Evolutionary conservation across 2,329 filamentous ascomycete species (phyloP).

Genomic region (Zopfia rhizophila): DNA sequence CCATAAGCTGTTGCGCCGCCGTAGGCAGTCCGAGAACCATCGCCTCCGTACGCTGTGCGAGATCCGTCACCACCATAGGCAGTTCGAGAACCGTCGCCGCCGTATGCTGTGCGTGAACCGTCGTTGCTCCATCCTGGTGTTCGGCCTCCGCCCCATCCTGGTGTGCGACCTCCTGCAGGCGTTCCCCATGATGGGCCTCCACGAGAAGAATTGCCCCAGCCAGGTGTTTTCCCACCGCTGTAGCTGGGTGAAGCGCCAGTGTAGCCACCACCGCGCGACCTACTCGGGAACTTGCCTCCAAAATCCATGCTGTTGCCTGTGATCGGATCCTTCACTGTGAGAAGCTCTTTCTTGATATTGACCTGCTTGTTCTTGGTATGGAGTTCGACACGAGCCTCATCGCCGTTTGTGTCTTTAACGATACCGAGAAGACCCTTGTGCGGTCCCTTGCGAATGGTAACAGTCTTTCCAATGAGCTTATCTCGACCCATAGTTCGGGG

Average conservation of each 20-base stretch:
- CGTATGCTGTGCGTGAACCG: conserved; percentile 49
- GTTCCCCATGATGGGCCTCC: conserved; percentile 65
- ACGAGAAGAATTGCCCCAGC: conserved; percentile 41
- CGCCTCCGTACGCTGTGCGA: conserved; percentile 78
- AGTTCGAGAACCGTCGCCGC: conserved; percentile 53
- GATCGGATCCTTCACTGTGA: conserved; percentile 84
- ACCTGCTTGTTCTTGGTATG: conserved; percentile 95
- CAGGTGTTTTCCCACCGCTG: conserved; percentile 51
- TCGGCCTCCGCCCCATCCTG: conserved; percentile 60
- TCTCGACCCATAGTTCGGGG: conserved; percentile 81
- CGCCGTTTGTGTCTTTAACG: conserved; percentile 92
- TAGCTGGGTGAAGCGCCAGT: conserved; percentile 46
- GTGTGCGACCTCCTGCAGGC: conserved; percentile 52
- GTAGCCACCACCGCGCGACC: conserved; percentile 57
- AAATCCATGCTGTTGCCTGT: conserved; percentile 84
- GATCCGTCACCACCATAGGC: conserved; percentile 67
- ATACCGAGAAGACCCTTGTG: conserved; percentile 95
- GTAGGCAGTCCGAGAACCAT: conserved; percentile 52
- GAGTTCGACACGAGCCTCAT: conserved; percentile 86
- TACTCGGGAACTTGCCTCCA: conserved; percentile 52
- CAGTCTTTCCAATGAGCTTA: conserved; percentile 87
- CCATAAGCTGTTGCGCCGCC: conserved; percentile 59
- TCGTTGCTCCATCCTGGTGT: conserved; percentile 61
- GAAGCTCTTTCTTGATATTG: conserved; percentile 80
- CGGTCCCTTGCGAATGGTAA: conserved; percentile 85